Conservation (phyloP, 768 basidiomycete species). For the Calocybe cyanea region DNA sequence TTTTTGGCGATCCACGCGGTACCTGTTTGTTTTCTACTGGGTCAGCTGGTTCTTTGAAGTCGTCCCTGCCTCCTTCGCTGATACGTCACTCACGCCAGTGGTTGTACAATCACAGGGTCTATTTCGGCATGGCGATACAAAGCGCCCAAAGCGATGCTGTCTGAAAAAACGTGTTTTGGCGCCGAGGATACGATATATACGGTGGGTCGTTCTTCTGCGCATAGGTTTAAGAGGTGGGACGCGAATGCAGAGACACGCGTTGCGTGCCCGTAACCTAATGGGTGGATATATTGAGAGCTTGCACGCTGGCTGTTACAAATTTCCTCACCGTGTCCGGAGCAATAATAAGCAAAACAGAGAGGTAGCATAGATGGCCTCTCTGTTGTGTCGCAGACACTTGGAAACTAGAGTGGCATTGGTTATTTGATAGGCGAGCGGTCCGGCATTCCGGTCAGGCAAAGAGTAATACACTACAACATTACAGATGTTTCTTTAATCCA, state of each 20-base stretch:
- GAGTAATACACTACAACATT: too few species aligned
- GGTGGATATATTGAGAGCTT: neutral
- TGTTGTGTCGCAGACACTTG: neutral
- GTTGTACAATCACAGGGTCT: constrained; percentile 79
- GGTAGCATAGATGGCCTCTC: constrained; percentile 17
- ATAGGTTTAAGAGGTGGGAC: constrained; percentile 49
- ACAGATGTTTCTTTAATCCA: constrained; percentile 36
- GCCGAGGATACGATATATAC: constrained; percentile 74
- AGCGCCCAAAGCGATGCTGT: constrained; percentile 60
- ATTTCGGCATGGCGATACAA: constrained; percentile 67
- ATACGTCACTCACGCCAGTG: constrained; percentile 59
- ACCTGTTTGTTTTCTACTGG: constrained; percentile 33
- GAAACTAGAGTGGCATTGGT: too few species aligned
- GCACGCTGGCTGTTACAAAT: neutral
- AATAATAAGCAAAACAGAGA: constrained; percentile 61
- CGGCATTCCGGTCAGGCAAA: too few species aligned
- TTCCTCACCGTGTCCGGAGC: constrained; percentile 66
- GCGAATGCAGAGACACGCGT: constrained; percentile 78
- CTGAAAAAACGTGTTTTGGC: constrained; percentile 64
- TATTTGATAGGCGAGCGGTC: too few species aligned
- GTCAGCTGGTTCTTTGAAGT: constrained; percentile 4
- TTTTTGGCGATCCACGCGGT: constrained; percentile 68
- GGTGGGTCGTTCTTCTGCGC: constrained; percentile 33
- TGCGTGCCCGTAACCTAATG: constrained; percentile 80
- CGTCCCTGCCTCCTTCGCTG: too few species aligned